Percentiles rank a stretch among this genome's conserved stretches.
phyloP scores from a whole-genome alignment of 192 early-diverging fungal species.

The Funneliformis mosseae region DNA sequence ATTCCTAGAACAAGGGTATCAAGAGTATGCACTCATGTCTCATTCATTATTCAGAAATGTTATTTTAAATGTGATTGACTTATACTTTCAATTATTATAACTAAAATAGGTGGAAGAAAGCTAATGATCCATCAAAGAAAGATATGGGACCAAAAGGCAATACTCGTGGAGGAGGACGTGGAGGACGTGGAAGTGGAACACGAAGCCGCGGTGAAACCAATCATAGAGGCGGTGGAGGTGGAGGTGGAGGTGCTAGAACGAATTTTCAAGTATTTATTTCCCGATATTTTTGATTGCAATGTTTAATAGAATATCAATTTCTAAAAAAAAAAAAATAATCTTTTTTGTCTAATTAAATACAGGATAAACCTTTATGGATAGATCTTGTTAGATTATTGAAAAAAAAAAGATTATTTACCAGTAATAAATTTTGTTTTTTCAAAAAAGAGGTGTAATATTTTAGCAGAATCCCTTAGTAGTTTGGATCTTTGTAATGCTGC shows the following conservation, averaged over 20 bases:
- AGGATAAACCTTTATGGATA: constrained; percentile 82
- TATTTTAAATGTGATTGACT: not conserved
- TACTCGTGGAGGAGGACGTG: constrained; percentile 42
- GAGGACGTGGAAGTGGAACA: constrained; percentile 47
- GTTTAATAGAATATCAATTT: not conserved
- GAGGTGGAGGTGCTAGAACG: constrained; percentile 37
- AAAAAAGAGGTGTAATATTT: constrained; percentile 95
- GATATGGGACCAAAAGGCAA: constrained; percentile 53
- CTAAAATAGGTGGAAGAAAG: constrained; percentile 65
- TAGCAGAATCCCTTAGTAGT: constrained; percentile 74
- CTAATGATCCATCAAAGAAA: constrained; percentile 69
- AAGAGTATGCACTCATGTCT: not conserved
- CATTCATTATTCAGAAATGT: not conserved
- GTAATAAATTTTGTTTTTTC: constrained; percentile 94
- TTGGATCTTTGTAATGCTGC: constrained; percentile 71
- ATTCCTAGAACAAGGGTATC: constrained; percentile 60
- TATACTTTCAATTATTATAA: not conserved
- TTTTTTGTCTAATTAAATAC: constrained; percentile 21
- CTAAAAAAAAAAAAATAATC: not conserved
- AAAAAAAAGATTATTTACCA: constrained; percentile 77
- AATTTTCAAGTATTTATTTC: constrained; percentile 39
- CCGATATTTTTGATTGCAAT: not conserved
- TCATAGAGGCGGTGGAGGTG: constrained; percentile 49
- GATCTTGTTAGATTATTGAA: constrained; percentile 77
- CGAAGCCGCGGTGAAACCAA: constrained; percentile 43